Base-by-base conservation (phyloP, 169 alveolate species). In the Sarcocystis neurona region DNA sequence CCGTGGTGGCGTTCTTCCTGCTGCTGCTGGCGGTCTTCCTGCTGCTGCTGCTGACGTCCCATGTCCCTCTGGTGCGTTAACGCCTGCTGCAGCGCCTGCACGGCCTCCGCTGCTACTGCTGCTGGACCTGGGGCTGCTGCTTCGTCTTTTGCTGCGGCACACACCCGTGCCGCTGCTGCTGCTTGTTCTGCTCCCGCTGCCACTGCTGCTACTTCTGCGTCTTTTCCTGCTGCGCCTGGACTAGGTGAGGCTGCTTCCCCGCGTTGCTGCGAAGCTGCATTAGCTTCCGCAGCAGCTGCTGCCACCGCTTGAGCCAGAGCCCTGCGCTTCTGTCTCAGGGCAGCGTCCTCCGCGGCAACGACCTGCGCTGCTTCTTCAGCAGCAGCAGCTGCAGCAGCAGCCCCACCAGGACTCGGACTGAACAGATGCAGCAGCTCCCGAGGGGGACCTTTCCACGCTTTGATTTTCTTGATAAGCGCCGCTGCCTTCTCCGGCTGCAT, bases 361-460 rank as follows among this genome's bases (percentile, higher is more conserved):
- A 41, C 75, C 37, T 37, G 46, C 20, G 75, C 75, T 37, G 75
- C 75, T 10, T 63, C 75, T 63, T 63, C 75, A 6, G 32, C 37
- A 2, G 46, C 75, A 4, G 56, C 15, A 18, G 82, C 82, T 39
- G 82, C 82, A 39, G 82, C 82, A 0, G 82, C 82, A 10, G 82
- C 82, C 27, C 41, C 82, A 12, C 34, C 58, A 4, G 82, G 82
- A 72, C 41, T 37, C 27, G 82, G 82, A 6, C 58, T 53, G 27
- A 72, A 72, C 32, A 72, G 53, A 32, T 72, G 82, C 82, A 72
- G 43, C 10, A 72, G 32, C 20, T 72, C 82, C 39, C 82, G 82
- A 6, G 82, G 82, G 6, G 82, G 43, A 39, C 82, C 82, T 10
- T 39, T 48, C 82, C 82, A 72, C 1, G 82, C 53, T 39, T 72